phyloP scores from a whole-genome alignment of 1,284 basidiomycete genomes.

The Puccinia novopanici region DNA sequence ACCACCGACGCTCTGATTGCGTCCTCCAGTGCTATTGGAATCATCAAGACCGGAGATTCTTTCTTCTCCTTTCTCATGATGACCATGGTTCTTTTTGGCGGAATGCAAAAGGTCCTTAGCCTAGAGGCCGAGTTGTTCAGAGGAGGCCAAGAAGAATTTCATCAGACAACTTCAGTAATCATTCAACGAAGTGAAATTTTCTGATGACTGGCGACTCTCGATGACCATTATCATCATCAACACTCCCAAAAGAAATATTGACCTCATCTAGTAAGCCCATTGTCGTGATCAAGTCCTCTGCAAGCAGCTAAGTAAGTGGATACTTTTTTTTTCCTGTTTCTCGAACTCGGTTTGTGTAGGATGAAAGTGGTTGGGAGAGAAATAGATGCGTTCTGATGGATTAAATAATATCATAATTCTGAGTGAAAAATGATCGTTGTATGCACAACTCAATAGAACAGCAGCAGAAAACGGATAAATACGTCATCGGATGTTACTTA shows the following conservation, averaged over 20 bases:
- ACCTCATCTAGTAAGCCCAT: slow-evolving; percentile 33
- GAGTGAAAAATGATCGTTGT: not conserved
- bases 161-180: not conserved
- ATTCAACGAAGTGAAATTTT: not conserved
- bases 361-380: not conserved
- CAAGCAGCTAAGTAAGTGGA: not conserved
- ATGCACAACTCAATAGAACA: not conserved
- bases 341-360: not conserved
- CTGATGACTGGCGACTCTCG: not conserved
- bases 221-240: not conserved
- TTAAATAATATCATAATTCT: not conserved
- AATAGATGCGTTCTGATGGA: not conserved
- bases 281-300: not conserved
- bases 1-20: not conserved
- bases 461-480: not conserved
- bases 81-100: not conserved
- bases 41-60: not conserved
- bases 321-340: not conserved
- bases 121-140: not conserved
- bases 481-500: slow-evolving; percentile 12
- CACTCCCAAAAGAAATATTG: not conserved
- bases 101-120: slow-evolving; percentile 13
- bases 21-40: slow-evolving; percentile 4
- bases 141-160: not conserved
- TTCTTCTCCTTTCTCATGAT: slow-evolving; percentile 1